Evolutionary conservation across 1,139 yeast species (phyloP).

Genomic region (Kodamaea alishanica): DNA sequence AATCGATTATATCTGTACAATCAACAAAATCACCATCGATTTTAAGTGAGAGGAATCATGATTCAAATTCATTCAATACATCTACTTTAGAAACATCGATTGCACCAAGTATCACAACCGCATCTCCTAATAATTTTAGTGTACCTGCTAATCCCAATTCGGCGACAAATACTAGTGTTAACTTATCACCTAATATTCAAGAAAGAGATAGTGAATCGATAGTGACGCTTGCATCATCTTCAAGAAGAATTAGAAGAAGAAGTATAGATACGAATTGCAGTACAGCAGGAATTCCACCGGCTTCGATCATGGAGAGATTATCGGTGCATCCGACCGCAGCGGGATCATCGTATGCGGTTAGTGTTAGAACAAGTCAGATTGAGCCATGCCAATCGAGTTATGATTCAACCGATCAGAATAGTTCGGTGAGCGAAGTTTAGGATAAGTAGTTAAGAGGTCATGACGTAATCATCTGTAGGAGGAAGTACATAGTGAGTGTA

Average conservation of each 20-base stretch:
- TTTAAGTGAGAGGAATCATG: constrained; percentile 38
- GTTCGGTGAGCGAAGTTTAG: constrained; percentile 13
- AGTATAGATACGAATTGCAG: constrained; percentile 59
- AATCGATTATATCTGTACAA: constrained; percentile 49
- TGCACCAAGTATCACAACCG: constrained; percentile 35
- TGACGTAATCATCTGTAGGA: too few relatives aligned
- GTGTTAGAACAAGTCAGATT: constrained; percentile 24
- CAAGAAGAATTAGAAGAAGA: constrained; percentile 47
- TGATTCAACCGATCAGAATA: constrained; percentile 19
- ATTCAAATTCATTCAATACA: constrained; percentile 37
- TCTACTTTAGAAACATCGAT: constrained; percentile 54
- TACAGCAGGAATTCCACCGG: constrained; percentile 62
- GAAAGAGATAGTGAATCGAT: constrained; percentile 52
- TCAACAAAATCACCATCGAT: constrained; percentile 45
- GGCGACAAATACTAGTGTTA: constrained; percentile 3
- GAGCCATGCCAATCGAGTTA: constrained; percentile 16
- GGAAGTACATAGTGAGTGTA: background rate
- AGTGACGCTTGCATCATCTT: constrained; percentile 52
- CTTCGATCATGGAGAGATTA: constrained; percentile 55
- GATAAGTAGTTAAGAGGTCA: background rate
- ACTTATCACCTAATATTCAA: constrained; percentile 4
- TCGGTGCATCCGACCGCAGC: constrained; percentile 33
- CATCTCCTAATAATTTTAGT: background rate
- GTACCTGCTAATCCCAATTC: constrained; percentile 6
- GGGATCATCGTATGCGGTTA: constrained; percentile 27